Percentiles rank a stretch among this genome's conserved stretches.
phyloP scores from a whole-genome alignment of 2,329 filamentous ascomycete genomes.

The Aspergillus viridinutans region DNA sequence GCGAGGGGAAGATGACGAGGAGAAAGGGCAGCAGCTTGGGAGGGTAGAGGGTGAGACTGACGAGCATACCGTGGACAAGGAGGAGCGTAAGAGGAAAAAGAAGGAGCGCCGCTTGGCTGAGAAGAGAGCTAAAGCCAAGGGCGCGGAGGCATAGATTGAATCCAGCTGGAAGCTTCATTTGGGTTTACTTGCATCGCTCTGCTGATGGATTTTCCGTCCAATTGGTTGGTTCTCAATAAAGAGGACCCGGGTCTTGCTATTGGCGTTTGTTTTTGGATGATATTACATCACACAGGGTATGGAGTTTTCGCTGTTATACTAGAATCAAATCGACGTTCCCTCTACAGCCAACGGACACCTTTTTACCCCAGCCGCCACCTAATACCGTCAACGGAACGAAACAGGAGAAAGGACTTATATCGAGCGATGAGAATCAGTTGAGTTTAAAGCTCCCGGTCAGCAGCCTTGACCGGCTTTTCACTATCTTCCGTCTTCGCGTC shows the following conservation, averaged over 20 bases:
- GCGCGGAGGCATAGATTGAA: constrained; percentile 20
- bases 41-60: constrained; percentile 26
- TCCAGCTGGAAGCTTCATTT: not conserved
- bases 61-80: constrained; percentile 41
- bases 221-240: constrained; percentile 9
- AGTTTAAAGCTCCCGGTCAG: constrained; percentile 68
- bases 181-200: not conserved
- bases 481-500: constrained; percentile 50
- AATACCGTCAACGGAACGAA: constrained; percentile 9
- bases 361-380: constrained; percentile 1
- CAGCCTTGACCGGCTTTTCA: constrained; percentile 62
- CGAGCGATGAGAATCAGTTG: not conserved
- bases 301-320: not conserved
- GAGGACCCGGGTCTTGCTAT: constrained; percentile 1
- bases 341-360: constrained; percentile 4
- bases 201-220: constrained; percentile 13
- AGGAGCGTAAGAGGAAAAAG: constrained; percentile 53
- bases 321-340: not conserved
- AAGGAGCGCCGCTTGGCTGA: constrained; percentile 49
- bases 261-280: constrained; percentile 16
- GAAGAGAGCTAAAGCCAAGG: constrained; percentile 36
- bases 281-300: not conserved
- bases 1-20: constrained; percentile 36
- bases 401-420: constrained; percentile 1
- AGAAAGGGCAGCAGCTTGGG: constrained; percentile 38